Percentiles rank a stretch among this genome's conserved stretches.
Evolutionary conservation across 495 filamentous ascomycete genomes (phyloP).

Genomic region (Podospora sp.): DNA sequence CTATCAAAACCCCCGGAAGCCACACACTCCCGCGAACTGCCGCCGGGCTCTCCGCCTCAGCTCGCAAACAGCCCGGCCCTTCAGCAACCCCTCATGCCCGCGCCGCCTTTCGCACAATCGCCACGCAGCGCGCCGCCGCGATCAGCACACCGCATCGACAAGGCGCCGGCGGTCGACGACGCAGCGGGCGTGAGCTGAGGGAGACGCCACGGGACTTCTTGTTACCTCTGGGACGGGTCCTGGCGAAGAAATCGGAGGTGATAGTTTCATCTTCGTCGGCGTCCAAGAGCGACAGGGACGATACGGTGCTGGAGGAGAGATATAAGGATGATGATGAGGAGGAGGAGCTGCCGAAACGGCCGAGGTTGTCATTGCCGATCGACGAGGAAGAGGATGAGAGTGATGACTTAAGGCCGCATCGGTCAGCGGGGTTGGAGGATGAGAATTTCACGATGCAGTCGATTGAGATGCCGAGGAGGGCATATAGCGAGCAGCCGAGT

Average conservation of each 20-base stretch:
- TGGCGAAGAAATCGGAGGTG: slow-evolving; percentile 61
- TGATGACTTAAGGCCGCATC: slow-evolving; percentile 62
- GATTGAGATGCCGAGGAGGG: slow-evolving; percentile 69
- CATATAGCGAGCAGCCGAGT: slow-evolving; percentile 53
- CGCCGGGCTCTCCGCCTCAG: slow-evolving; percentile 40
- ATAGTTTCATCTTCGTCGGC: slow-evolving; percentile 61
- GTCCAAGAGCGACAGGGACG: slow-evolving; percentile 22
- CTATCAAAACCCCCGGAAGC: slow-evolving; percentile 31
- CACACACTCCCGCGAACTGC: slow-evolving; percentile 21
- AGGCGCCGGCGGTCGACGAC: slow-evolving; percentile 56
- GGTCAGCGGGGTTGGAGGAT: slow-evolving; percentile 65
- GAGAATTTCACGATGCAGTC: slow-evolving; percentile 69
- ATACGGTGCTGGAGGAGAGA: slow-evolving; percentile 36
- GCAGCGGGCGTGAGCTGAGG: slow-evolving; percentile 66
- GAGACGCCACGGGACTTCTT: slow-evolving; percentile 77
- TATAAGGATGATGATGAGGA: slow-evolving; percentile 63
- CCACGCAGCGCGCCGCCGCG: slow-evolving; percentile 72
- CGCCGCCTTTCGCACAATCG: slow-evolving; percentile 65
- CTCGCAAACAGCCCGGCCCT: slow-evolving; percentile 33
- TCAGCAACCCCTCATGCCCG: slow-evolving; percentile 68
- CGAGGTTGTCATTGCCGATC: slow-evolving; percentile 71
- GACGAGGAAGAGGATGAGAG: slow-evolving; percentile 60
- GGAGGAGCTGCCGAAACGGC: slow-evolving; percentile 60
- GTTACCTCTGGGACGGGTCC: slow-evolving; percentile 64
- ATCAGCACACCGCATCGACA: slow-evolving; percentile 63